Base-by-base conservation (phyloP, 78 protist genomes). In the Mastigamoeba balamuthi region DNA sequence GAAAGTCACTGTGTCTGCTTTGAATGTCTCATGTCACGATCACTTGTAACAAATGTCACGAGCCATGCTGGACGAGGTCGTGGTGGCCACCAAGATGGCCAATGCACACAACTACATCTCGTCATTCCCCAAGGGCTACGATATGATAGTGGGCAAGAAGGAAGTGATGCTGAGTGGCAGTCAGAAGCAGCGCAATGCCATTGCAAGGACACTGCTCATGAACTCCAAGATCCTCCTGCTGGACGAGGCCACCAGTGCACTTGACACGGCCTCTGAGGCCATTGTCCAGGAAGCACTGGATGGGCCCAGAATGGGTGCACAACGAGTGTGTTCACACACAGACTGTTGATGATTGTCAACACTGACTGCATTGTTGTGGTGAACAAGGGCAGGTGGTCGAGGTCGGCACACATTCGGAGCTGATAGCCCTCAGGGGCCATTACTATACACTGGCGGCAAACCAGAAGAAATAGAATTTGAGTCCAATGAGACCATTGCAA, bases 311-410 rank as follows among this genome's bases (percentile, higher is more conserved):
- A 72, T 6, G 86, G 88, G n/a, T 69, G 92, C 30, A 96, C 99
- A 6, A 69, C 94, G 2, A 17, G 95, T 42, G 88, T 96, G 40
- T 86, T 97, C 39, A 99, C 99, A 6, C 99, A 97, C 84, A 79
- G 98, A 43, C 88, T 96, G 72, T 75, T 85, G 6, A 94, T 95
- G 25, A 75, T 94, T 64, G 75, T 52, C 30, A 64, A 86, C 41
- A 83, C 95, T 1, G 91, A 83, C 66, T 29, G 28, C 36, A 89
- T 94, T 41, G 43, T 53, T 8, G 93, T 88, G 28, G 30, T 91
- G 68, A 64, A 78, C 33, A 72, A 75, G 40, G 97, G 97, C 80
- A 75, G 72, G 72, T 93, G 4, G 87, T 91, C 40, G 97, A 90
- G 74, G 78, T 67, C 9, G 96, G 96, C 41, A 88, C 81, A 0